phyloP scores from a whole-genome alignment of 2,329 filamentous ascomycete genomes.

The Pseudocercospora fijiensis region DNA sequence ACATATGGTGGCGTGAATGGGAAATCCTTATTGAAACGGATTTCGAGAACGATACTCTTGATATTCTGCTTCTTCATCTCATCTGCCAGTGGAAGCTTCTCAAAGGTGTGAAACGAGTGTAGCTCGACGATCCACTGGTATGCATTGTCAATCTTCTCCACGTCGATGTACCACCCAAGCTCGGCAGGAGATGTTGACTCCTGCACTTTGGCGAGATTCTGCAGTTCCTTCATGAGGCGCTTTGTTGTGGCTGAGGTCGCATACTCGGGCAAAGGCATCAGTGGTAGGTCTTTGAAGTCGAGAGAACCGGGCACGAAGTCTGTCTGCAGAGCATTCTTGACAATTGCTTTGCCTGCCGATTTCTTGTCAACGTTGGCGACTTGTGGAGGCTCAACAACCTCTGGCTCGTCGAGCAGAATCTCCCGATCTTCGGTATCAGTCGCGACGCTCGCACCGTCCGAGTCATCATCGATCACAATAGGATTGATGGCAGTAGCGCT shows the following conservation, averaged over 20 bases:
- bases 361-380: background rate
- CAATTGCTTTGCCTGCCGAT: slow-evolving; percentile 1
- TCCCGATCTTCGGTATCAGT: slow-evolving; percentile 52
- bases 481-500: slow-evolving; percentile 35
- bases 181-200: slow-evolving; percentile 58
- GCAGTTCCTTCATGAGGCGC: slow-evolving; percentile 64
- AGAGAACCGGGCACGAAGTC: slow-evolving; percentile 69
- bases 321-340: slow-evolving; percentile 39
- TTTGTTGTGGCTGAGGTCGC: slow-evolving; percentile 62
- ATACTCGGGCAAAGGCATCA: slow-evolving; percentile 65
- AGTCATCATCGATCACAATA: slow-evolving; percentile 41
- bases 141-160: slow-evolving; percentile 64
- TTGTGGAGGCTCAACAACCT: slow-evolving; percentile 6
- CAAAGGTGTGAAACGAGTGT: slow-evolving; percentile 64
- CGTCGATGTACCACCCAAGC: slow-evolving; percentile 81
- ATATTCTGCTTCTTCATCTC: slow-evolving; percentile 67
- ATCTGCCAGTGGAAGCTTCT: slow-evolving; percentile 62
- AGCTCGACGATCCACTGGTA: slow-evolving; percentile 93
- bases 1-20: slow-evolving; percentile 82
- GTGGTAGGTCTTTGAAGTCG: slow-evolving; percentile 60
- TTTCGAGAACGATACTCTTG: slow-evolving; percentile 72
- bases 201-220: slow-evolving; percentile 64
- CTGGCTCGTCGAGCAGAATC: slow-evolving; percentile 41
- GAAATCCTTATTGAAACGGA: slow-evolving; percentile 75
- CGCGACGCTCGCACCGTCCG: slow-evolving; percentile 48